Evolutionary conservation across 2,329 filamentous ascomycete genomes (phyloP).

Genomic region (Microcyclospora tardicrescens): DNA sequence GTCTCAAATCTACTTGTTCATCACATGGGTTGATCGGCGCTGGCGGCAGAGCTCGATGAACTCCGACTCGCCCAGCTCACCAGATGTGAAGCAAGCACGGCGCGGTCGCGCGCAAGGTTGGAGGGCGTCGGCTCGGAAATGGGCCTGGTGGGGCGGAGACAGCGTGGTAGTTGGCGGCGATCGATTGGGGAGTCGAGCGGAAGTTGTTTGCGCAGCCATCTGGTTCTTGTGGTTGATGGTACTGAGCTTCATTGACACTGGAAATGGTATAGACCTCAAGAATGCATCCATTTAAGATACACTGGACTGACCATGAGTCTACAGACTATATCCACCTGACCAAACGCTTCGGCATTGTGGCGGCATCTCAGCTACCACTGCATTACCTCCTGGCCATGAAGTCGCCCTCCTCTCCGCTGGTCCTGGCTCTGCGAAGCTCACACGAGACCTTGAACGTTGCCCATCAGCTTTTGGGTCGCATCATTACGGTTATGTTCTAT

Average conservation of each 20-base stretch:
- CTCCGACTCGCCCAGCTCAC: constrained; percentile 27
- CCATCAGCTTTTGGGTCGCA: constrained; percentile 45
- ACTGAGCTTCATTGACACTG: constrained; percentile 38
- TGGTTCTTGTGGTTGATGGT: constrained; percentile 43
- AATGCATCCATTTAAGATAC: neutral
- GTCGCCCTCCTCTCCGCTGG: constrained; percentile 38
- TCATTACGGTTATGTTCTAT: constrained; percentile 38
- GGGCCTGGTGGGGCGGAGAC: constrained; percentile 23
- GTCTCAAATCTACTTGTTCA: constrained; percentile 28
- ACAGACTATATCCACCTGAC: constrained; percentile 53
- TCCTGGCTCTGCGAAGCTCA: constrained; percentile 39
- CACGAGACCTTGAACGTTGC: constrained; percentile 44
- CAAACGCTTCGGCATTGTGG: constrained; percentile 48
- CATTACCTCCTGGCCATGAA: constrained; percentile 45
- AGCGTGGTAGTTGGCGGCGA: constrained; percentile 20
- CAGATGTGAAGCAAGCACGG: constrained; percentile 24
- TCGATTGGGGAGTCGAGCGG: constrained; percentile 35
- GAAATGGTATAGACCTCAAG: constrained; percentile 34
- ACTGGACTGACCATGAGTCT: neutral
- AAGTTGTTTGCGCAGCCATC: constrained; percentile 34
- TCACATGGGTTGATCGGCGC: constrained; percentile 18
- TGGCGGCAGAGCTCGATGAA: constrained; percentile 6
- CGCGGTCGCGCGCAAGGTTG: constrained; percentile 1
- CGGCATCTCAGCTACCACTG: constrained; percentile 45
- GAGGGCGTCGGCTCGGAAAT: constrained; percentile 11